Conservation (phyloP, 352 stramenopile genomes). For the Thalassiosira mediterranea region DNA sequence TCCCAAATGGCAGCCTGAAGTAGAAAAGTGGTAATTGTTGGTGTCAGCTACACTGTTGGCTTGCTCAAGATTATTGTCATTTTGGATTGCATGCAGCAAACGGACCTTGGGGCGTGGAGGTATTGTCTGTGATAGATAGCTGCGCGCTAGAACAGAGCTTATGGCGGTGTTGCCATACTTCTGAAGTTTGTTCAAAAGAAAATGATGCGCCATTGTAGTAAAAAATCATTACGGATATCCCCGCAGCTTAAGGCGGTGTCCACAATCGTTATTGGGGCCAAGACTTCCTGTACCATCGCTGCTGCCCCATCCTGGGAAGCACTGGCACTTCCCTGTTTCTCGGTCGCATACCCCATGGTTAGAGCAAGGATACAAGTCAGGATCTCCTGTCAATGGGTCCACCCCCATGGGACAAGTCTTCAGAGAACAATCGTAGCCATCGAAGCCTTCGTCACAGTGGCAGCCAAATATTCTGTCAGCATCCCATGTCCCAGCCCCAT, state of each 20-base stretch:
- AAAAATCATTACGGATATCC: slow-evolving; percentile 42
- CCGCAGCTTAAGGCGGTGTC: slow-evolving; percentile 54
- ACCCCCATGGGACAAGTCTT: slow-evolving; percentile 86
- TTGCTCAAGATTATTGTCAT: too few relatives aligned
- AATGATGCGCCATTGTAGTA: too few relatives aligned
- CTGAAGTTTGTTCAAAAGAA: too few relatives aligned
- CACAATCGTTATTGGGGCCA: slow-evolving; percentile 60
- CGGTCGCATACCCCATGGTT: slow-evolving; percentile 67
- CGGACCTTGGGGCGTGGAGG: too few relatives aligned
- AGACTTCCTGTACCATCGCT: slow-evolving; percentile 52
- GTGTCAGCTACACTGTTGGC: too few relatives aligned
- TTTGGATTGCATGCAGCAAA: too few relatives aligned
- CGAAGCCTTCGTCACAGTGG: slow-evolving; percentile 86
- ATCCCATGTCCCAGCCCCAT: slow-evolving; percentile 81
- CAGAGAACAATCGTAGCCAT: slow-evolving; percentile 87
- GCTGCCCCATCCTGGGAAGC: slow-evolving; percentile 68
- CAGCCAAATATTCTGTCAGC: slow-evolving; percentile 87
- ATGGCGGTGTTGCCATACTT: too few relatives aligned
- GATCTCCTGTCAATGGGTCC: slow-evolving; percentile 85
- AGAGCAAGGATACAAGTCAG: slow-evolving; percentile 84
- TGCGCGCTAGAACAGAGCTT: too few relatives aligned
- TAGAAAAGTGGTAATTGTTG: too few relatives aligned
- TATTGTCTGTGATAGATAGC: too few relatives aligned
- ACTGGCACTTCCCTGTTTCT: slow-evolving; percentile 61
- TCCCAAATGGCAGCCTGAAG: too few relatives aligned